phyloP scores from a whole-genome alignment of 257 asterid species.

The Osmanthus fragrans region DNA sequence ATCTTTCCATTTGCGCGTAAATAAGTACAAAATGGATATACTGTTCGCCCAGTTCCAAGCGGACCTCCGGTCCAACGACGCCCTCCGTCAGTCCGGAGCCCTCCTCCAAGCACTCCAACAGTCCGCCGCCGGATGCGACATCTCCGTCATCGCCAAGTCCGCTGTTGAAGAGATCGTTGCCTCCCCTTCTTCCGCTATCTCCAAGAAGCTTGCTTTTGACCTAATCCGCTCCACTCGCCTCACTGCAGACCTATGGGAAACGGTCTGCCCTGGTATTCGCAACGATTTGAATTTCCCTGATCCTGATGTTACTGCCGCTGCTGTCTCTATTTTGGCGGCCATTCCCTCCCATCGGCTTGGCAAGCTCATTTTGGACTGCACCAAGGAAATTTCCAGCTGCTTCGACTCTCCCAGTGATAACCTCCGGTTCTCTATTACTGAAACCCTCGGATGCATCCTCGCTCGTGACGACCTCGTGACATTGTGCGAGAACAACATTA shows the following conservation, averaged over 20 bases:
- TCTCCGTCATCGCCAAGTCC: constrained; percentile 79
- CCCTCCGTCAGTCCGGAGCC: constrained; percentile 89
- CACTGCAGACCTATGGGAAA: constrained; percentile 83
- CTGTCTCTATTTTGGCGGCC: constrained; percentile 82
- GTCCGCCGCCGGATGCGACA: constrained; percentile 89
- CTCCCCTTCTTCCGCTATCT: constrained; percentile 84
- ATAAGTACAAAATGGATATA: constrained; percentile 59
- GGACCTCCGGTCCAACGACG: constrained; percentile 85
- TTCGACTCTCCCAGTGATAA: constrained; percentile 73
- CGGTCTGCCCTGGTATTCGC: constrained; percentile 70
- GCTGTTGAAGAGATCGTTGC: constrained; percentile 95
- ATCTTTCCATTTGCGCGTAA: constrained; percentile 8
- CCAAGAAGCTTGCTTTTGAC: constrained; percentile 88
- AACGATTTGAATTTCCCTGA: constrained; percentile 85
- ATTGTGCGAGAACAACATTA: constrained; percentile 74
- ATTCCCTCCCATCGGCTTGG: constrained; percentile 80
- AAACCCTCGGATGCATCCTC: constrained; percentile 79
- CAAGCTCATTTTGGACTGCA: constrained; percentile 68
- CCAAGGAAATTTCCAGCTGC: constrained; percentile 70
- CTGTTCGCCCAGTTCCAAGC: constrained; percentile 92
- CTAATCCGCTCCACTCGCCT: constrained; percentile 83
- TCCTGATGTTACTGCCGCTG: constrained; percentile 91
- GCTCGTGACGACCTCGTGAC: constrained; percentile 89
- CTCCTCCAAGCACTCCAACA: constrained; percentile 90
- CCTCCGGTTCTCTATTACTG: constrained; percentile 78